Conservation (phyloP, 2,329 filamentous ascomycete genomes). For the Karstenula rhodostoma region DNA sequence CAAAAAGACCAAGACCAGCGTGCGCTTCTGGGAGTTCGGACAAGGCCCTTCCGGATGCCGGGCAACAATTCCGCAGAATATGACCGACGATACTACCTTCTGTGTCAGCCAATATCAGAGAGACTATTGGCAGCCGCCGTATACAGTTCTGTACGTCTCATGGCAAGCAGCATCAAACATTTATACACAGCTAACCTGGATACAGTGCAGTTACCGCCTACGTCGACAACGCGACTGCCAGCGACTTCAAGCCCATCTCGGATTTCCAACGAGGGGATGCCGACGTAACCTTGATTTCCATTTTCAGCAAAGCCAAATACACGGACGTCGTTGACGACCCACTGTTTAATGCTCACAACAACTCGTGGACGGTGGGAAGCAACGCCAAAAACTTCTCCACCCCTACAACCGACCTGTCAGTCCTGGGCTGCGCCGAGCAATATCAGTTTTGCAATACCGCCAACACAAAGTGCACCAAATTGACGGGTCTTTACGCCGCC, state of each 20-base stretch:
- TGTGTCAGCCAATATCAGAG: conserved; percentile 27
- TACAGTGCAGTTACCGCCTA: conserved; percentile 20
- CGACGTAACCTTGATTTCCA: conserved; percentile 29
- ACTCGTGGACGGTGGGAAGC: neutral
- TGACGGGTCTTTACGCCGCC: conserved; percentile 27
- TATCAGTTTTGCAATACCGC: conserved; percentile 31
- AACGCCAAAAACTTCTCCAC: conserved; percentile 15
- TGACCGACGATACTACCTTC: conserved; percentile 23
- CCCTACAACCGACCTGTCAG: conserved; percentile 22
- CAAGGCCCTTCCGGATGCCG: conserved; percentile 16
- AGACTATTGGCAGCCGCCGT: conserved; percentile 21
- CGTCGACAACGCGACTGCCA: conserved; percentile 20
- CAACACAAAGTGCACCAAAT: conserved; percentile 21
- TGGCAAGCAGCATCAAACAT: neutral
- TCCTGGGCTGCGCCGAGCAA: conserved; percentile 32
- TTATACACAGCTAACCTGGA: neutral
- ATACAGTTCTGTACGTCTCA: conserved; percentile 24
- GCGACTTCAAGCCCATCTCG: conserved; percentile 28
- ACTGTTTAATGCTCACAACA: conserved; percentile 25
- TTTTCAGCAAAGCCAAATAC: conserved; percentile 28
- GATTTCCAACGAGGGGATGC: conserved; percentile 26
- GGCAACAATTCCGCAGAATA: conserved; percentile 11
- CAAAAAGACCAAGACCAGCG: conserved; percentile 20
- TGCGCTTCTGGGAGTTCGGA: conserved; percentile 29
- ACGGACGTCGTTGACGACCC: conserved; percentile 21